Conservation (phyloP, 495 filamentous ascomycete species). For the Aspergillus nanangensis region DNA sequence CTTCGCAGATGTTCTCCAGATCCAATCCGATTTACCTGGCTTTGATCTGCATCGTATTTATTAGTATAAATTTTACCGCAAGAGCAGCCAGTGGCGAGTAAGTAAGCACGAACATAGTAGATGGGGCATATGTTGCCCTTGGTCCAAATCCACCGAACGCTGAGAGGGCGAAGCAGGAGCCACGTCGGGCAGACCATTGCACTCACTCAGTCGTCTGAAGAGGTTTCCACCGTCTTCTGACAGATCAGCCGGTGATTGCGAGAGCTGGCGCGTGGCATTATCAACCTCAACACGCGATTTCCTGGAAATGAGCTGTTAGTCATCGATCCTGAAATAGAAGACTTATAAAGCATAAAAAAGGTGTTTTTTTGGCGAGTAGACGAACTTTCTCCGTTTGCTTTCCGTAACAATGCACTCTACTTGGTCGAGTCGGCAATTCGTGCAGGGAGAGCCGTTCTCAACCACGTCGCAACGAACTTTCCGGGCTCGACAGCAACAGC, state of each 20-base stretch:
- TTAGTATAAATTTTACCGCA: neutral
- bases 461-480: constrained; percentile 96
- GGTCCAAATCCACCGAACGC: constrained; percentile 37
- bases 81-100: neutral
- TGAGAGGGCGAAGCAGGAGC: constrained; percentile 37
- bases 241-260: constrained; percentile 34
- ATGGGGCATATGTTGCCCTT: constrained; percentile 47
- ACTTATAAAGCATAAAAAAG: constrained; percentile 1
- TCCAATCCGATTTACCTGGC: constrained; percentile 29
- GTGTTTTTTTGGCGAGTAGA: constrained; percentile 16
- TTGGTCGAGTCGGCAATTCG: constrained; percentile 83
- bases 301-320: constrained; percentile 24
- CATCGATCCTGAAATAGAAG: neutral
- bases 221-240: constrained; percentile 30
- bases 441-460: constrained; percentile 80
- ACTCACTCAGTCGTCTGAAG: constrained; percentile 25
- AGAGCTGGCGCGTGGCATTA: constrained; percentile 18
- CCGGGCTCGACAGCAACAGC: constrained; percentile 77
- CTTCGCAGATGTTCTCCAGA: constrained; percentile 28
- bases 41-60: constrained; percentile 31
- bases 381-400: constrained; percentile 76
- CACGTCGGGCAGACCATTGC: constrained; percentile 26
- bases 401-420: constrained; percentile 87
- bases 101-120: constrained; percentile 34
- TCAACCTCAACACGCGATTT: constrained; percentile 43